phyloP scores from a whole-genome alignment of 2,329 filamentous ascomycete species.

The Diaporthe capsici region DNA sequence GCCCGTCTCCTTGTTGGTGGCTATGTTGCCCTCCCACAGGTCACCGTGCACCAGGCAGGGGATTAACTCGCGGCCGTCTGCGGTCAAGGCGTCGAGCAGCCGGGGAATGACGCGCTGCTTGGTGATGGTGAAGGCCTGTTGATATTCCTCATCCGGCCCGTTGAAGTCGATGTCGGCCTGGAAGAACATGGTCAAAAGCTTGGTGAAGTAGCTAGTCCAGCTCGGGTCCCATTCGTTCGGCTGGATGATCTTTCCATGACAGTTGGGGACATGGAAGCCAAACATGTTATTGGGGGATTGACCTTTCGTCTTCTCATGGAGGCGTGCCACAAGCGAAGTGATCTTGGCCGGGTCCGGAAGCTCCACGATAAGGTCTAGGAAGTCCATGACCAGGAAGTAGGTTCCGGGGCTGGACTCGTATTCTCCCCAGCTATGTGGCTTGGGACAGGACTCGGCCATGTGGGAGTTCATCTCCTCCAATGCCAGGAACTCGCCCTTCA shows the following conservation, averaged over 20 bases:
- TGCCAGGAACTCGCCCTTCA: constrained; percentile 25
- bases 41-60: constrained; percentile 23
- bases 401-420: constrained; percentile 2
- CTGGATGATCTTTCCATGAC: constrained; percentile 28
- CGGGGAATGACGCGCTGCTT: constrained; percentile 12
- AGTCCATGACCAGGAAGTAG: constrained; percentile 24
- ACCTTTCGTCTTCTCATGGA: constrained; percentile 1
- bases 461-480: not conserved
- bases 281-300: constrained; percentile 3
- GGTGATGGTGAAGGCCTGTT: not conserved
- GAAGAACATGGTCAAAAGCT: not conserved
- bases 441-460: constrained; percentile 4
- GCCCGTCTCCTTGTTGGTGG: constrained; percentile 17
- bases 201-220: constrained; percentile 27
- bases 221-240: constrained; percentile 8
- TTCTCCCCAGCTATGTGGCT: constrained; percentile 19
- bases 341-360: constrained; percentile 14
- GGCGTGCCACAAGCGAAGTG: not conserved
- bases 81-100: not conserved
- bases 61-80: not conserved
- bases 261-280: constrained; percentile 18
- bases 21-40: constrained; percentile 28
- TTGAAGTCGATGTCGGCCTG: constrained; percentile 19
- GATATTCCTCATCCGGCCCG: not conserved
- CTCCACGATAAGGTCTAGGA: constrained; percentile 7